A percentile compares a stretch with the other conserved stretches of the same genome.
phyloP scores from a whole-genome alignment of 202 grass and related monocot genomes.

The Schoenoplectus tabernaemontani region DNA sequence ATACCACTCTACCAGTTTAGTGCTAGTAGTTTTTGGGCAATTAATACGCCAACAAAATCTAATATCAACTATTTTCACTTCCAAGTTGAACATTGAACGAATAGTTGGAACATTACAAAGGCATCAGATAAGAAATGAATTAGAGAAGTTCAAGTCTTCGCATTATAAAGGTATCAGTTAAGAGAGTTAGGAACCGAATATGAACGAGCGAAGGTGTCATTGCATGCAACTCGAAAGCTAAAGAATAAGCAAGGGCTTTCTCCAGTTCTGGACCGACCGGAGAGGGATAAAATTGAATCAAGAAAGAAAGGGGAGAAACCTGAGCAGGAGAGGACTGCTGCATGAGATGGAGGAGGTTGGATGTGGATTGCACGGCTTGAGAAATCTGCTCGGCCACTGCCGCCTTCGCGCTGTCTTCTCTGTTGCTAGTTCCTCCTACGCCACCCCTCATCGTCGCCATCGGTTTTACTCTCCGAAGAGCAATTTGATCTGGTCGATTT shows the following conservation, averaged over 20 bases:
- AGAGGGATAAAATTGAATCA: not conserved
- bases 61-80: no score
- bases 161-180: no score
- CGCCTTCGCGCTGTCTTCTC: constrained; percentile 43
- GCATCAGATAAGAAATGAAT: no score
- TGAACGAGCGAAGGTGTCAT: no score
- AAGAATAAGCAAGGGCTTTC: not conserved
- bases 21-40: no score
- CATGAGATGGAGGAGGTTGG: constrained; percentile 90
- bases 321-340: constrained; percentile 82
- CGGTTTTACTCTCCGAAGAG: not conserved
- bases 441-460: constrained; percentile 40
- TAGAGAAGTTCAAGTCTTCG: no score
- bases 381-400: constrained; percentile 62
- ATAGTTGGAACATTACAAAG: no score
- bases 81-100: no score
- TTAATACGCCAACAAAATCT: no score
- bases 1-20: no score
- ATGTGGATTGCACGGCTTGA: constrained; percentile 79
- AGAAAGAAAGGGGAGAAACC: constrained; percentile 19
- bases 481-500: not conserved
- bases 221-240: no score
- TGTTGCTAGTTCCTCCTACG: constrained; percentile 18
- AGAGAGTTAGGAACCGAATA: no score
- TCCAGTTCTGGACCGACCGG: not conserved